Evolutionary conservation across 163 green algal species (phyloP).

Genomic region (Chloromonas sp.): DNA sequence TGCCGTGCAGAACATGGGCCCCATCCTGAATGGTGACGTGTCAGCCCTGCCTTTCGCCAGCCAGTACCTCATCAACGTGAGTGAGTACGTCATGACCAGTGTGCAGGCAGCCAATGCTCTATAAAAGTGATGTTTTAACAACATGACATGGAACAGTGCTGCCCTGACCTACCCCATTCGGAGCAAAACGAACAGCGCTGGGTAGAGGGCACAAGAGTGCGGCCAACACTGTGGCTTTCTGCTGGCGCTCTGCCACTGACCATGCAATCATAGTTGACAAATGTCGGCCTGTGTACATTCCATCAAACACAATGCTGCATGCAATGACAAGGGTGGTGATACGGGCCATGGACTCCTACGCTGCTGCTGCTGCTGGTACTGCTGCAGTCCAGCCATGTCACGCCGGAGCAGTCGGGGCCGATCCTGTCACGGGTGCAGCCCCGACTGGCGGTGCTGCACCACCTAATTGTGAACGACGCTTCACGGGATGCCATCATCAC

Average conservation of each 20-base stretch:
- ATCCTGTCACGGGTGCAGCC: constrained; percentile 23
- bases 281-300: too few species aligned
- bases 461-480: constrained; percentile 35
- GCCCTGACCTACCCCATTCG: too few species aligned
- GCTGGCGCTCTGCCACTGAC: too few species aligned
- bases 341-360: too few species aligned
- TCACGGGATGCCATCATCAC: constrained; percentile 26
- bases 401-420: constrained; percentile 28
- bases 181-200: too few species aligned
- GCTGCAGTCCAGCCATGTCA: constrained; percentile 40
- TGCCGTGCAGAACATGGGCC: constrained; percentile 34
- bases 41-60: constrained; percentile 21
- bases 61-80: constrained; percentile 46
- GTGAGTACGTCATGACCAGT: background rate
- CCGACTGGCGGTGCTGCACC: constrained; percentile 34
- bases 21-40: constrained; percentile 26
- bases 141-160: too few species aligned
- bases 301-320: too few species aligned
- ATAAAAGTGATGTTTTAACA: background rate
- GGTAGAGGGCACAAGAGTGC: too few species aligned
- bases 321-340: too few species aligned
- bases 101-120: background rate
- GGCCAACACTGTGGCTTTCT: too few species aligned
- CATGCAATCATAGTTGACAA: too few species aligned
- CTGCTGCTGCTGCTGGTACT: too few species aligned